phyloP scores from a whole-genome alignment of 2,329 filamentous ascomycete genomes.

The Domatiomyces catenatus region DNA sequence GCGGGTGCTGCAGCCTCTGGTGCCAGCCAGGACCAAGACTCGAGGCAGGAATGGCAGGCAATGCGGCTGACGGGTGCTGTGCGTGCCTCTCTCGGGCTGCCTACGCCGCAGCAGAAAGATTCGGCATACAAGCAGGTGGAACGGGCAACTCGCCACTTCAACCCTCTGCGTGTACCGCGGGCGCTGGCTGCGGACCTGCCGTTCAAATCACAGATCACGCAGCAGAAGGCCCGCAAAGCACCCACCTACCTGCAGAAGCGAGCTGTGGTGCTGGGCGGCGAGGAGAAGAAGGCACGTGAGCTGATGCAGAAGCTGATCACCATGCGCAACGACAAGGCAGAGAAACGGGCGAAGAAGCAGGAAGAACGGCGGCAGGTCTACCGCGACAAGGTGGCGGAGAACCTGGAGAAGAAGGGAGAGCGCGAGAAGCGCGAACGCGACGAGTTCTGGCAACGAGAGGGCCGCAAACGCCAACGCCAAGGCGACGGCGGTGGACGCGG shows the following conservation, averaged over 20 bases:
- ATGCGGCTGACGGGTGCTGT: conserved; percentile 94
- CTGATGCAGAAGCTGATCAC: conserved; percentile 89
- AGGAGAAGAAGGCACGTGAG: conserved; percentile 77
- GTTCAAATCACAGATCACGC: conserved; percentile 78
- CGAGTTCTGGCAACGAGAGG: conserved; percentile 85
- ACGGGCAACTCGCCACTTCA: conserved; percentile 55
- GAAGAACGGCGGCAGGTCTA: conserved; percentile 72
- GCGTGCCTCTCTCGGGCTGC: conserved; percentile 56
- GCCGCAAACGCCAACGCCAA: conserved; percentile 55
- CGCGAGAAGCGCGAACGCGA: conserved; percentile 83
- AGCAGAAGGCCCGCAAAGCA: conserved; percentile 64
- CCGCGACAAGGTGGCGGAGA: conserved; percentile 65
- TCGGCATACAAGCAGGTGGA: conserved; percentile 61
- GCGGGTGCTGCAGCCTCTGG: no score
- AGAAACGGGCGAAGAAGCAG: conserved; percentile 70
- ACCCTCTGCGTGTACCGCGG: conserved; percentile 39
- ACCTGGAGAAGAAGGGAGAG: conserved; percentile 68
- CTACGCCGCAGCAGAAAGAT: conserved; percentile 68
- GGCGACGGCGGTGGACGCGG: conserved; percentile 36
- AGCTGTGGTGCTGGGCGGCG: conserved; percentile 67
- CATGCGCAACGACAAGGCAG: conserved; percentile 75
- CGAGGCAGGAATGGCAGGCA: conserved; percentile 50
- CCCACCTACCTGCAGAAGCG: conserved; percentile 90
- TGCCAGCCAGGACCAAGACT: conserved; percentile 16
- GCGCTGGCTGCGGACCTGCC: conserved; percentile 61